Percentiles rank a stretch among this genome's conserved stretches.
Evolutionary conservation across 306 rosid species (phyloP).

Genomic region (Fragaria ananassa): DNA sequence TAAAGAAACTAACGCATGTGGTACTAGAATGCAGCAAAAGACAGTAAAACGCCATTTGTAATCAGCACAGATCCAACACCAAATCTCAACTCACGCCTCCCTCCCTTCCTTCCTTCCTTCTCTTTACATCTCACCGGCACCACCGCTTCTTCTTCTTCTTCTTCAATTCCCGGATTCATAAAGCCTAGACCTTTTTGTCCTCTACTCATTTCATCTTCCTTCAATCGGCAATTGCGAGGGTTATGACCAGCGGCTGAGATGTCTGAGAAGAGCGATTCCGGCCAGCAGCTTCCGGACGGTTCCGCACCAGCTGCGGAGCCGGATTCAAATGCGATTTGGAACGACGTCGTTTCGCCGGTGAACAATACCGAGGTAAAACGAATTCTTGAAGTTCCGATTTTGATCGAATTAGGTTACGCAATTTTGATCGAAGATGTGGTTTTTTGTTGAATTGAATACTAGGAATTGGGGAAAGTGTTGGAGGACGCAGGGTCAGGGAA

Average conservation of each 20-base stretch:
- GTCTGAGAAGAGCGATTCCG: slow-evolving; percentile 52
- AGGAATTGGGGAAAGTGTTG: slow-evolving; percentile 14
- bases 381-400: background rate
- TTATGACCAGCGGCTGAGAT: slow-evolving; percentile 42
- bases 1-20: too few relatives aligned
- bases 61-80: too few relatives aligned
- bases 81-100: too few relatives aligned
- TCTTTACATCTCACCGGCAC: too few relatives aligned
- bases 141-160: background rate
- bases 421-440: background rate
- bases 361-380: slow-evolving; percentile 35
- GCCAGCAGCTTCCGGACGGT: slow-evolving; percentile 22
- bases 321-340: background rate
- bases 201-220: background rate
- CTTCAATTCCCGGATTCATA: background rate
- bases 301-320: slow-evolving; percentile 10
- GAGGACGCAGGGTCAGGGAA: slow-evolving; percentile 61
- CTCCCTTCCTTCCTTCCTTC: too few relatives aligned
- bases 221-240: slow-evolving; percentile 17
- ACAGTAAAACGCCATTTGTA: too few relatives aligned
- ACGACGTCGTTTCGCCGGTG: slow-evolving; percentile 17
- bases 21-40: too few relatives aligned
- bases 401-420: background rate
- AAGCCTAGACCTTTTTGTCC: background rate
- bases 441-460: background rate